Conservation (phyloP, 78 protist species). For the Creolimax fragrantissima region DNA sequence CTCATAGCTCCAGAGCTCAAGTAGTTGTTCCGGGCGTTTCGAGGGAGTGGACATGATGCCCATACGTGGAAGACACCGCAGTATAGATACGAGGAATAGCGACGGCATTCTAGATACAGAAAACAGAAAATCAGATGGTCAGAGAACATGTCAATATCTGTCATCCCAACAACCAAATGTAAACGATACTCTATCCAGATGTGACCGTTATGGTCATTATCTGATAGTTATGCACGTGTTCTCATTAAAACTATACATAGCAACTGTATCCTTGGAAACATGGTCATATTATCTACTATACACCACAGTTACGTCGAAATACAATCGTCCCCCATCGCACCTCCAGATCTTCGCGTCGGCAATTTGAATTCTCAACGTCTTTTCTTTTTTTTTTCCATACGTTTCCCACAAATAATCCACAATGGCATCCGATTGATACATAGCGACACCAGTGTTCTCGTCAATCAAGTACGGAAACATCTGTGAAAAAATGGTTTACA, state of each 20-base stretch:
- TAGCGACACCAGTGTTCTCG: neutral
- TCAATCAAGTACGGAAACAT: neutral
- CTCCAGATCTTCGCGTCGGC: neutral
- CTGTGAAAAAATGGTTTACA: neutral
- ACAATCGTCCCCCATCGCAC: neutral
- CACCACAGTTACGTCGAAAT: no score
- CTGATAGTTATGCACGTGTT: no score
- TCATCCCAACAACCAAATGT: no score
- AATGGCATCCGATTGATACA: neutral
- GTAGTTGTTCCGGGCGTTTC: neutral
- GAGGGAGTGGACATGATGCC: neutral
- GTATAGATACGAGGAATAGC: neutral
- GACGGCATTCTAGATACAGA: neutral
- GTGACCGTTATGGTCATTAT: no score
- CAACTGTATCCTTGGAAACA: no score
- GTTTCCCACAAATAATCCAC: conserved; percentile 1
- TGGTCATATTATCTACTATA: no score
- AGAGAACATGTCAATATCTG: no score
- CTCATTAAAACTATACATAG: no score
- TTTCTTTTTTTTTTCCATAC: neutral
- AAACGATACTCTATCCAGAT: no score
- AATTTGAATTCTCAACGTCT: neutral
- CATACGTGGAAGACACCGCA: neutral
- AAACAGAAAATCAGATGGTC: neutral
- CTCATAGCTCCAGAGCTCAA: conserved; percentile 6